Evolutionary conservation across 1,139 yeast genomes (phyloP).

Genomic region (Saccharomyces pastorianus): DNA sequence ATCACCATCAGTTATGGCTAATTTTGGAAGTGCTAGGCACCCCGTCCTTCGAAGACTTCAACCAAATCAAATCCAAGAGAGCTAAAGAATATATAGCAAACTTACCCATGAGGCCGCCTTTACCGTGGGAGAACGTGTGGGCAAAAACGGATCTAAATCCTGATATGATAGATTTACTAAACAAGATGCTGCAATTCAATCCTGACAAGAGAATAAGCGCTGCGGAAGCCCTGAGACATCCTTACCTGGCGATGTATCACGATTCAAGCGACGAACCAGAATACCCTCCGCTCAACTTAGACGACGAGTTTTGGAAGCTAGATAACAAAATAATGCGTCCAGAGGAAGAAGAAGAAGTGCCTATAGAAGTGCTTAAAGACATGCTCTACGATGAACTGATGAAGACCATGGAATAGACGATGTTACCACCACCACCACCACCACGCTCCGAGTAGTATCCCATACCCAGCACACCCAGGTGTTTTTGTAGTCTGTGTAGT

Average conservation of each 20-base stretch:
- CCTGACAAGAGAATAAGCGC: conserved; percentile 60
- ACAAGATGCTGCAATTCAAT: conserved; percentile 52
- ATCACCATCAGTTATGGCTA: conserved; percentile 54
- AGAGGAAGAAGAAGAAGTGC: conserved; percentile 28
- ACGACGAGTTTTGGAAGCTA: conserved; percentile 51
- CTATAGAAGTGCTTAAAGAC: conserved; percentile 35
- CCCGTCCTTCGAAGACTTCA: conserved; percentile 50
- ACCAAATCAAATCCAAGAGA: conserved; percentile 49
- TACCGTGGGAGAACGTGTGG: conserved; percentile 39
- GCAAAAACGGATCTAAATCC: conserved; percentile 41
- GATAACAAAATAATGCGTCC: conserved; percentile 44
- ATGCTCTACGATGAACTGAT: conserved; percentile 52
- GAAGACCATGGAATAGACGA: conserved; percentile 25
- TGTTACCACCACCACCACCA: no score
- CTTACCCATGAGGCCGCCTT: conserved; percentile 46
- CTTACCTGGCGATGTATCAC: conserved; percentile 56
- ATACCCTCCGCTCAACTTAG: conserved; percentile 40
- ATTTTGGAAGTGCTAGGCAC: conserved; percentile 60
- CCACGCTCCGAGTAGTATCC: no score
- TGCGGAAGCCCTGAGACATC: conserved; percentile 57
- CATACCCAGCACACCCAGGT: no score
- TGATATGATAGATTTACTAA: conserved; percentile 53
- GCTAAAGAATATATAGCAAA: conserved; percentile 56
- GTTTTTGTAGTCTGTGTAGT: background rate
- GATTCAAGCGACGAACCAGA: conserved; percentile 68